These are phyloP conservation scores for Ustilago sp. DNA, from an alignment of 1,284 basidiomycete species.

Conservation along the genomic window DNA sequence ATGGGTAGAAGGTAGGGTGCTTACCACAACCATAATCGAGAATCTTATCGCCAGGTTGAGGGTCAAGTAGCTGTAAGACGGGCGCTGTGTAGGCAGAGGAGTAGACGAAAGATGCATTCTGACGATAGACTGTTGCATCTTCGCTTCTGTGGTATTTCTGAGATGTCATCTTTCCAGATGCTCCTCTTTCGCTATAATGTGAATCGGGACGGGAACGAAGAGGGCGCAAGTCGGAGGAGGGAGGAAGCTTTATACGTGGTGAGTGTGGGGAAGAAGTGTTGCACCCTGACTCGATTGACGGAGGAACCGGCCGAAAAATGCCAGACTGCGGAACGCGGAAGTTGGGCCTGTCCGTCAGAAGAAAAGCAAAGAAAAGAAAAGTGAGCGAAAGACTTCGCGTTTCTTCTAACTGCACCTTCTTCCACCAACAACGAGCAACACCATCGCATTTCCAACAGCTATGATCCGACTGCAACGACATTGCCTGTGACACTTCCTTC, in stretches of 20 bases:
- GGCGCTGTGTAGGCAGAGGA: constrained; percentile 42
- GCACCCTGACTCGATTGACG: constrained; percentile 15
- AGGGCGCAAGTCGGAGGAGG: too few species aligned
- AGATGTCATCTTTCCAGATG: not conserved
- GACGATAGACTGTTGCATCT: constrained; percentile 41
- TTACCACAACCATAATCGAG: constrained; percentile 53
- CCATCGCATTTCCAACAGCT: not conserved
- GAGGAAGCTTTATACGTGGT: not conserved
- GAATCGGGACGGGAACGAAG: not conserved
- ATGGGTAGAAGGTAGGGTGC: not conserved
- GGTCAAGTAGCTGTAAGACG: constrained; percentile 44
- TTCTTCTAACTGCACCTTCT: not conserved
- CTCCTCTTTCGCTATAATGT: not conserved
- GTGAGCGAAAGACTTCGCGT: not conserved
- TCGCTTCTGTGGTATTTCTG: constrained; percentile 35
- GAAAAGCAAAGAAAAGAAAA: not conserved
- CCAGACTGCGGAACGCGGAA: constrained; percentile 6
- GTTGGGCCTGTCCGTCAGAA: too few species aligned
- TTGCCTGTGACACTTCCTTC: not conserved
- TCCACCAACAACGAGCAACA: not conserved
- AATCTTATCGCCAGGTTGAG: constrained; percentile 40
- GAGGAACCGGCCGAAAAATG: constrained; percentile 11
- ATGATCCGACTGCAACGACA: not conserved
- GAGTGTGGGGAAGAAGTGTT: constrained; percentile 24
- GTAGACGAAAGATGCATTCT: constrained; percentile 55